Evolutionary conservation across 1,284 basidiomycete genomes (phyloP), one percentile per base, ranked within the genome.

Genomic region (Athelia sp.): DNA sequence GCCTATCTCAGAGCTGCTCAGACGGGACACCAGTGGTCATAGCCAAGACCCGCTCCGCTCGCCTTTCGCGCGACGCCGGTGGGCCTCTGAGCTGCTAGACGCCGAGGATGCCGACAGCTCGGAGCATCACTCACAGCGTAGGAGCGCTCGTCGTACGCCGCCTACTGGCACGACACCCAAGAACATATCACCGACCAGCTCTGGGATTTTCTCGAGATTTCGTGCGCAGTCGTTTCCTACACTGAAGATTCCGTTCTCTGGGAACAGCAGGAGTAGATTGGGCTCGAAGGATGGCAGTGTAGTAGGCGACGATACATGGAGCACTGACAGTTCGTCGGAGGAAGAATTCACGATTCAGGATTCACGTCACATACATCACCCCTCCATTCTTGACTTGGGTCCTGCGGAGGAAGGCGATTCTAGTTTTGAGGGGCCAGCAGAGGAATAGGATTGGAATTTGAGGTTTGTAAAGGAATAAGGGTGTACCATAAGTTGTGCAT

Each of bases 251-350:
- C 70, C 79, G 1, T 76, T 79, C 54, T 61, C 69, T 8, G 61
- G 68, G 36, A 40, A 34, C 64, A 70, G 35, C 64, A 65, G 47
- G 68, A 58, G 48, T 55, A 58, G 38, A 55, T 55, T 9, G 57
- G 56, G 19, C 21, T 9, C 19, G 4, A 22, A 26, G 59, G 57
- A 44, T 65, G 61, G 29, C 62, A 69, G 11, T 51, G 61, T 0
- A 60, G 62, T 44, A 56, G 58, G 10, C 68, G 75, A 74, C 45
- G 63, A 68, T 31, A 57, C 65, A 3, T 85, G 81, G 79, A 83
- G 82, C 54, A 86, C 78, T 51, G 83, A 87, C 59, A 84, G 78
- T 55, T 86, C 84, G 3, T 81, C 79, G 4, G 79, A 76, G 29
- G 80, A 79, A 46, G 76, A 78, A 47, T 51, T 69, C 19, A 64